These are phyloP conservation scores for Melanogaster broomeanus DNA, from an alignment of 768 basidiomycete genomes.

Conservation along the genomic window DNA sequence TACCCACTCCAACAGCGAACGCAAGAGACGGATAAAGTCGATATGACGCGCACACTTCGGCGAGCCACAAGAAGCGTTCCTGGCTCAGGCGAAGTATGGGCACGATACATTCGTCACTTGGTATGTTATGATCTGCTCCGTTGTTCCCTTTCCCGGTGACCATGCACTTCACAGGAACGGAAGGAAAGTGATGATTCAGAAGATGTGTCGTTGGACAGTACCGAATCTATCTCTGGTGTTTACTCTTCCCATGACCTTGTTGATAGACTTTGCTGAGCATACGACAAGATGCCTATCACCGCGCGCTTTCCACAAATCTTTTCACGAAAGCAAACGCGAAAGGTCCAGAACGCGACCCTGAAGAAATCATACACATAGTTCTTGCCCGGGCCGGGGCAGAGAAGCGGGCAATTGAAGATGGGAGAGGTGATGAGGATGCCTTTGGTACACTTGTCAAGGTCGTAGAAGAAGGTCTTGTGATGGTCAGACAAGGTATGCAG, in stretches of 20 bases:
- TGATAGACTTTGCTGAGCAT: conserved; percentile 7
- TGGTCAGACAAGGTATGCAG: conserved; percentile 56
- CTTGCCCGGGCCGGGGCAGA: conserved; percentile 68
- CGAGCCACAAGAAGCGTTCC: conserved; percentile 76
- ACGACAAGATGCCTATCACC: conserved; percentile 53
- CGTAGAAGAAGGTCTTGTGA: conserved; percentile 62
- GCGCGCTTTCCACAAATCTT: conserved; percentile 55
- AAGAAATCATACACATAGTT: conserved; percentile 63
- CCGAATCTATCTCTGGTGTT: conserved; percentile 29
- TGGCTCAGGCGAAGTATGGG: conserved; percentile 76
- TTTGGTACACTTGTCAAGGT: conserved; percentile 55
- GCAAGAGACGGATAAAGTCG: conserved; percentile 43
- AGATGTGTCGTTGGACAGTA: conserved; percentile 18
- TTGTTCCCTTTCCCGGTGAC: not conserved
- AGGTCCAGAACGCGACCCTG: conserved; percentile 47
- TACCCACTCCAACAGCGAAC: conserved; percentile 18
- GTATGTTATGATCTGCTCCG: conserved; percentile 38
- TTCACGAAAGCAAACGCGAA: conserved; percentile 37
- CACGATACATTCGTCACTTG: conserved; percentile 71
- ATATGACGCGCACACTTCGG: conserved; percentile 44
- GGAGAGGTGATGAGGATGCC: conserved; percentile 50
- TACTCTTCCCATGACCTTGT: not conserved
- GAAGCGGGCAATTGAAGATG: conserved; percentile 52
- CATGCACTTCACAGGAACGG: conserved; percentile 18
- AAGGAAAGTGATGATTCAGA: conserved; percentile 7